A percentile compares a stretch with the other conserved stretches of the same genome.
Evolutionary conservation across 2,329 filamentous ascomycete genomes (phyloP).

Genomic region (Penicillium vulpinum): DNA sequence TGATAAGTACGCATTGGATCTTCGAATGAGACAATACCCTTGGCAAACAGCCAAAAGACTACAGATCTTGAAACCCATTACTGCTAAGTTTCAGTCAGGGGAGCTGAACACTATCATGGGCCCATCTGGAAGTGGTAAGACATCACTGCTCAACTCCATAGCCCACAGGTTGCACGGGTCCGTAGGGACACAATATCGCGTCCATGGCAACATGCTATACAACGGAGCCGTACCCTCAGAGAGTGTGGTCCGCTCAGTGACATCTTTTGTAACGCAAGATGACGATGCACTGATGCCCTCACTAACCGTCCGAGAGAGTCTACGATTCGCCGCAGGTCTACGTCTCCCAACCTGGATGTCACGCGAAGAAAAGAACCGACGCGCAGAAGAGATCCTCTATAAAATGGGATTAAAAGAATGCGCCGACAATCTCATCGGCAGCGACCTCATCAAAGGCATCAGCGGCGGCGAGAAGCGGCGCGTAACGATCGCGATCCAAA

Average conservation of each 20-base stretch:
- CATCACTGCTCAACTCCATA: slow-evolving; percentile 71
- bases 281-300: slow-evolving; percentile 74
- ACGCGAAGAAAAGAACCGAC: slow-evolving; percentile 63
- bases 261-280: slow-evolving; percentile 76
- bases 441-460: slow-evolving; percentile 72
- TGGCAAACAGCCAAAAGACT: slow-evolving; percentile 46
- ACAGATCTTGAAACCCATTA: slow-evolving; percentile 66
- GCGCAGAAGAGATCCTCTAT: slow-evolving; percentile 69
- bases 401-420: slow-evolving; percentile 79
- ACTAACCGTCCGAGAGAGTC: slow-evolving; percentile 72
- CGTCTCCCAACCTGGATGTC: slow-evolving; percentile 71
- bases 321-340: slow-evolving; percentile 69
- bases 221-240: slow-evolving; percentile 68
- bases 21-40: slow-evolving; percentile 61
- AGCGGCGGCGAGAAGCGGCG: slow-evolving; percentile 77
- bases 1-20: slow-evolving; percentile 61
- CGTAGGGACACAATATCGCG: slow-evolving; percentile 61
- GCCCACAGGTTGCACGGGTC: slow-evolving; percentile 65
- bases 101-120: slow-evolving; percentile 77
- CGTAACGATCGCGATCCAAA: slow-evolving; percentile 75
- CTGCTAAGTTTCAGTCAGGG: slow-evolving; percentile 66
- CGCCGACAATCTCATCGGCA: slow-evolving; percentile 72
- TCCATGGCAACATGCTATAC: slow-evolving; percentile 65
- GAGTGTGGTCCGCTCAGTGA: slow-evolving; percentile 68
- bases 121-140: slow-evolving; percentile 75